These are phyloP conservation scores for Cystofilobasidium ferigula DNA, from an alignment of 768 basidiomycete genomes.

Conservation along the genomic window DNA sequence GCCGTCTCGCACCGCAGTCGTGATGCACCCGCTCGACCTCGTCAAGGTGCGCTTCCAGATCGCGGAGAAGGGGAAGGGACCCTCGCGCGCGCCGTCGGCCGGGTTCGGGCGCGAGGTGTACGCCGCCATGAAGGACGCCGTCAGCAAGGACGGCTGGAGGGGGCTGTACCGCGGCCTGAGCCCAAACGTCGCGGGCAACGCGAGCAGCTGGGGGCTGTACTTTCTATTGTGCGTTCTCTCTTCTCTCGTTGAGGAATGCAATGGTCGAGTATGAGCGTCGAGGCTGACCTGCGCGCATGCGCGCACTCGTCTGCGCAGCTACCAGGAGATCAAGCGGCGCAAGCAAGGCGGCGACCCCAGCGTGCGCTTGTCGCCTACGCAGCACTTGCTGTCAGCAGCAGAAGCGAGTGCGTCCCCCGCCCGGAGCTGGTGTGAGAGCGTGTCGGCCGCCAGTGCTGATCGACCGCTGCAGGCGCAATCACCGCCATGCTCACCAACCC, in stretches of 20 bases:
- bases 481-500: slow-evolving; percentile 94
- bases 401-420: slow-evolving; percentile 72
- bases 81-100: slow-evolving; percentile 19
- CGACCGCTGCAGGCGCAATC: slow-evolving; percentile 78
- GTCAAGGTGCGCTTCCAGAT: slow-evolving; percentile 92
- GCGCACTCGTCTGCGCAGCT: slow-evolving; percentile 46
- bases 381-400: slow-evolving; percentile 80
- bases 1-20: slow-evolving; percentile 41
- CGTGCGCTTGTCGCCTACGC: slow-evolving; percentile 57
- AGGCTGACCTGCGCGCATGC: not conserved
- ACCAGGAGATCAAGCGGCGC: slow-evolving; percentile 81
- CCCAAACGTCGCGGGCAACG: slow-evolving; percentile 87
- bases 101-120: slow-evolving; percentile 51
- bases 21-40: slow-evolving; percentile 95
- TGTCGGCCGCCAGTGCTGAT: not conserved
- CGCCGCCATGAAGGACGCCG: slow-evolving; percentile 59
- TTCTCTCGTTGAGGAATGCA: not conserved
- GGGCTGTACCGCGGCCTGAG: slow-evolving; percentile 84
- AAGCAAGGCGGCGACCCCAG: slow-evolving; percentile 53
- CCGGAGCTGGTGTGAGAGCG: not conserved
- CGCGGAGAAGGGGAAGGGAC: slow-evolving; percentile 43
- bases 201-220: slow-evolving; percentile 93
- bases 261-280: not conserved
- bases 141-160: slow-evolving; percentile 60
- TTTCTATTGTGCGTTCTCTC: slow-evolving; percentile 74